Conservation (phyloP, 2,329 filamentous ascomycete genomes). For the Microdochium trichocladiopsis region DNA sequence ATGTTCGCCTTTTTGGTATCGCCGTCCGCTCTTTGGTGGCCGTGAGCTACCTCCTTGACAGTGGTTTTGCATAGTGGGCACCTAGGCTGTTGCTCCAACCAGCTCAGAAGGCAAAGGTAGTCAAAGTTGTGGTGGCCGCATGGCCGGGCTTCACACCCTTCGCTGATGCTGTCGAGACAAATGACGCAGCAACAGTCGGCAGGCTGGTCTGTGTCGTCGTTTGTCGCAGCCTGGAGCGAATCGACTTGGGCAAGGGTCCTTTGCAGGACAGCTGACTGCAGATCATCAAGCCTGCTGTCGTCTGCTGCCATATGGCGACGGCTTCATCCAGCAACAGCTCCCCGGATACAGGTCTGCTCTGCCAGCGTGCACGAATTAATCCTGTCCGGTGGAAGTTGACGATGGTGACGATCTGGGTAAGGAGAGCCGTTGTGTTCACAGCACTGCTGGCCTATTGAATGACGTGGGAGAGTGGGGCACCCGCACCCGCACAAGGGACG, state of each 20-base stretch:
- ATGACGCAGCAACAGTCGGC: slow-evolving; percentile 66
- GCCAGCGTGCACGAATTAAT: no score
- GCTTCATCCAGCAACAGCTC: background rate
- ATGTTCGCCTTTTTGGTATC: slow-evolving; percentile 41
- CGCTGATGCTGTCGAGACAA: slow-evolving; percentile 71
- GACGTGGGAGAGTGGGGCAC: background rate
- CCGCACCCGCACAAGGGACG: background rate
- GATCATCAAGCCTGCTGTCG: slow-evolving; percentile 13
- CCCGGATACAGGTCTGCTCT: no score
- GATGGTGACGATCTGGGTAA: background rate
- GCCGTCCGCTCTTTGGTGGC: slow-evolving; percentile 41
- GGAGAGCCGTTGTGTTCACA: background rate
- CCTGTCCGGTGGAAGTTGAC: background rate
- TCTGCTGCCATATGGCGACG: slow-evolving; percentile 18
- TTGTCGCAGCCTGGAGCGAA: slow-evolving; percentile 19
- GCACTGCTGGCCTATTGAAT: background rate
- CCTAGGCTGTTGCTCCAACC: slow-evolving; percentile 64
- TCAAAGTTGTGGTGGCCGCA: slow-evolving; percentile 81
- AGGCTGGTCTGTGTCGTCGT: slow-evolving; percentile 15
- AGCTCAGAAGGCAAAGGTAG: slow-evolving; percentile 75
- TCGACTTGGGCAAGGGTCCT: slow-evolving; percentile 33
- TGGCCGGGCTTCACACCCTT: slow-evolving; percentile 64
- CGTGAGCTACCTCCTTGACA: slow-evolving; percentile 57
- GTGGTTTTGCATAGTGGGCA: slow-evolving; percentile 72
- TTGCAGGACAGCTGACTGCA: slow-evolving; percentile 34